Base-by-base conservation (phyloP, 306 rosid genomes). In the Fagus crenata region DNA sequence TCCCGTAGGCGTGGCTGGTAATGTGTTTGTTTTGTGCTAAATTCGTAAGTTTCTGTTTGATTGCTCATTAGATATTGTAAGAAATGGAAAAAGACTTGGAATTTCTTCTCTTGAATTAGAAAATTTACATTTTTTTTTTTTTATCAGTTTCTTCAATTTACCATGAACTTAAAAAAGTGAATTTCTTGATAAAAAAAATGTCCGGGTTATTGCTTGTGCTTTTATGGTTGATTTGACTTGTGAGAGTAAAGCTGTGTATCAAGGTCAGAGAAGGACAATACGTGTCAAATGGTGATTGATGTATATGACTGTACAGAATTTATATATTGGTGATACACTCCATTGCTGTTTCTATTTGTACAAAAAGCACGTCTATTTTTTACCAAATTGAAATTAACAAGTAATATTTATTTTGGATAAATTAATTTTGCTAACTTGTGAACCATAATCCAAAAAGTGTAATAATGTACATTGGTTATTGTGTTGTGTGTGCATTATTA, bases 1-100 rank as follows among this genome's bases (percentile, higher is more conserved):
- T 75, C 59, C 67, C n/a, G 65, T 60, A 40, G 71, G 40, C 76
- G 84, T 78, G 61, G 58, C 69, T 80, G 96, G 98, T 93, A 90
- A 86, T 75, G 77, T 4, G 14, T 53, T 75, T 64, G 72, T 31
- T 15, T 75, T 65, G 67, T 65, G 54, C 42, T 9, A 35, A 5
- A 7, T 40, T 33, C 53, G 6, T 28, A 5, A 7, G 49, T 22
- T 12, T 31, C 64, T 68, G 53, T 14, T 73, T 37, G 41, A 3
- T 72, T 80, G 33, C 49, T 71, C 11, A 7, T 46, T 4, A 6
- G 69, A 74, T 12, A 31, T 35, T 36, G 33, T 54, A 4, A 13
- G 61, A 79, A 76, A 54, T 31, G 68, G 41, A 53, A 71, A 32
- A 32, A 67, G 11, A 49, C 1, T 51, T 74, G 32, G 13, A 17